A percentile compares a stretch with the other conserved stretches of the same genome.
Conservation (phyloP, 768 basidiomycete species). For the Auriculariales sp. region DNA sequence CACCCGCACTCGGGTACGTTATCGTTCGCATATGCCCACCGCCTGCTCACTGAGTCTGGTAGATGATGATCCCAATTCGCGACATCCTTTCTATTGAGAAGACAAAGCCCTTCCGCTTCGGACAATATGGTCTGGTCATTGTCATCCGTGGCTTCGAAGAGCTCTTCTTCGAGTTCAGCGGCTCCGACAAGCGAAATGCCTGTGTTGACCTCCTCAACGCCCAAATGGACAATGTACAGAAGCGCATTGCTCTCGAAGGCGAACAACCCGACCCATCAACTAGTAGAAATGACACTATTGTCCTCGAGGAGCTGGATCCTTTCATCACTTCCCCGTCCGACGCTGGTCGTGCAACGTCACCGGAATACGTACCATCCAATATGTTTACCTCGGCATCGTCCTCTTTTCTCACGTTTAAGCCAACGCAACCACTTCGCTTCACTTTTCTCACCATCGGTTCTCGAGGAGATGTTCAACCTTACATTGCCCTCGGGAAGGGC, state of each 20-base stretch:
- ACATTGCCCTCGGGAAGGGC: slow-evolving; percentile 89
- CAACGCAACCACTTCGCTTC: slow-evolving; percentile 67
- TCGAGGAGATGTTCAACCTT: slow-evolving; percentile 94
- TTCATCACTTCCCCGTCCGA: slow-evolving; percentile 46
- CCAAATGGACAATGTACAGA: slow-evolving; percentile 63
- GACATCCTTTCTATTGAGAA: slow-evolving; percentile 78
- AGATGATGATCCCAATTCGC: slow-evolving; percentile 92
- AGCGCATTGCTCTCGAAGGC: slow-evolving; percentile 32
- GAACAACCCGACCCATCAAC: neutral
- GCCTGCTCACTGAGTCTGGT: slow-evolving; percentile 2
- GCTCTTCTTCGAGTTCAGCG: slow-evolving; percentile 87
- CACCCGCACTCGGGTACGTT: slow-evolving; percentile 66
- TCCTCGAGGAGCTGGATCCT: slow-evolving; percentile 66
- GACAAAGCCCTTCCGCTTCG: slow-evolving; percentile 78
- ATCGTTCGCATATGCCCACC: slow-evolving; percentile 1
- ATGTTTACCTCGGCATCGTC: slow-evolving; percentile 96
- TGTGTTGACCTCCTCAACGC: slow-evolving; percentile 63
- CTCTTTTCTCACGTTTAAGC: slow-evolving; percentile 94
- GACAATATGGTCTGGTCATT: slow-evolving; percentile 77
- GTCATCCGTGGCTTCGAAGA: slow-evolving; percentile 95
- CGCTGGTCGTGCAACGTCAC: too few species aligned
- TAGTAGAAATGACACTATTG: slow-evolving; percentile 50
- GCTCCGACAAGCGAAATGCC: slow-evolving; percentile 63
- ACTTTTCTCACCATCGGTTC: slow-evolving; percentile 95
- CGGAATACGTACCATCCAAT: slow-evolving; percentile 50